Evolutionary conservation across 257 asterid species (phyloP).

Genomic region (Primulina tabacum): DNA sequence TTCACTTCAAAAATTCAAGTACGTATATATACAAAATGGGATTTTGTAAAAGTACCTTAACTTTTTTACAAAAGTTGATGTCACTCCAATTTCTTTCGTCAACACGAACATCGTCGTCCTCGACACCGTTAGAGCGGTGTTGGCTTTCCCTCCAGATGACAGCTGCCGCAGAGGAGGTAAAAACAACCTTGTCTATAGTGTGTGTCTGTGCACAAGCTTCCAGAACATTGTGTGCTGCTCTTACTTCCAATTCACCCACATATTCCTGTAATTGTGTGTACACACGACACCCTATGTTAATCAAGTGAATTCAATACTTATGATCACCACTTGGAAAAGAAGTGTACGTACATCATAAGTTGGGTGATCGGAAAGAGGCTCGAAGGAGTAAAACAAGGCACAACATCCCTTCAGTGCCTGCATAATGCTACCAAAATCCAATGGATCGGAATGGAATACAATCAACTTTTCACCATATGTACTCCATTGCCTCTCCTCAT

Average conservation of each 20-base stretch:
- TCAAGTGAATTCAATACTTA: not conserved
- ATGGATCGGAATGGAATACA: constrained; percentile 68
- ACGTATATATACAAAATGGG: not conserved
- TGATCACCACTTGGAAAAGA: not conserved
- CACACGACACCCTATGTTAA: not conserved
- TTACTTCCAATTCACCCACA: constrained; percentile 84
- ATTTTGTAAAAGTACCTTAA: constrained; percentile 47
- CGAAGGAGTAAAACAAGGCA: constrained; percentile 84
- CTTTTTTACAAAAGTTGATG: constrained; percentile 62
- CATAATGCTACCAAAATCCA: constrained; percentile 86
- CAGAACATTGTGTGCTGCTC: constrained; percentile 94
- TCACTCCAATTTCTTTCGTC: constrained; percentile 90
- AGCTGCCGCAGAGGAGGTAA: constrained; percentile 90
- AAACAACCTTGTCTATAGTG: constrained; percentile 73
- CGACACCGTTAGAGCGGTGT: constrained; percentile 14
- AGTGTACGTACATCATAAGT: constrained; percentile 62
- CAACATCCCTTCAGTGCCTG: constrained; percentile 80
- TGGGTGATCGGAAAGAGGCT: constrained; percentile 71
- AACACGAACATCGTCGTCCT: constrained; percentile 27
- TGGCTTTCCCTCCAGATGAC: constrained; percentile 60
- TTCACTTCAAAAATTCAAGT: not conserved
- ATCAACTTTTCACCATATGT: constrained; percentile 38
- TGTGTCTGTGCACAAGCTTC: constrained; percentile 97
- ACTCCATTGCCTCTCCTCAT: constrained; percentile 37
- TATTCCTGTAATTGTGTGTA: constrained; percentile 48